These are phyloP conservation scores for Aspergillus pseudoviridinutans DNA, from an alignment of 2,329 filamentous ascomycete genomes.

Conservation along the genomic window DNA sequence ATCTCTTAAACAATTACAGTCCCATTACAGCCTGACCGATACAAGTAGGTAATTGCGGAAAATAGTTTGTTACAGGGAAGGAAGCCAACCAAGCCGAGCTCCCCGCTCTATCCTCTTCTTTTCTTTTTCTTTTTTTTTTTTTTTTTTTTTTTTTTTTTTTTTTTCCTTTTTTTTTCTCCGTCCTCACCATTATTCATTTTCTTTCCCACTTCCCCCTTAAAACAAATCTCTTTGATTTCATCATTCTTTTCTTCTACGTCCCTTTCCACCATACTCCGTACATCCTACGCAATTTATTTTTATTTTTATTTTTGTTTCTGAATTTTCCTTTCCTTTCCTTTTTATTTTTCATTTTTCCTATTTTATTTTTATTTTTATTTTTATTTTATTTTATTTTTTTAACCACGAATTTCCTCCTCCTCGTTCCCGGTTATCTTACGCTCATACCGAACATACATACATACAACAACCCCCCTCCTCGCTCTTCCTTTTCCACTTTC, in stretches of 20 bases:
- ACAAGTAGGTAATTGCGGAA: background rate
- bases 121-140: background rate
- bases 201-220: constrained; percentile 10
- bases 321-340: constrained; percentile 1
- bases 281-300: constrained; percentile 2
- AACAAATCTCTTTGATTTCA: background rate
- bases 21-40: background rate
- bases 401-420: constrained; percentile 12
- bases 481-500: constrained; percentile 20
- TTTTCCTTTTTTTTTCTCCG: too few relatives aligned
- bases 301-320: constrained; percentile 3
- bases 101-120: constrained; percentile 4
- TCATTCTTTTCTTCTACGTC: background rate
- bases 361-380: constrained; percentile 4
- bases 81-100: constrained; percentile 5
- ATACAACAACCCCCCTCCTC: background rate
- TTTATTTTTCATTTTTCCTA: background rate
- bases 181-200: constrained; percentile 8
- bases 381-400: constrained; percentile 3
- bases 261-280: background rate
- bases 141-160: constrained; percentile 3
- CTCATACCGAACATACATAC: background rate
- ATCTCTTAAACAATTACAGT: background rate
- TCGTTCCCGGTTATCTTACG: constrained; percentile 8
- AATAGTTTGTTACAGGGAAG: constrained; percentile 1